Evolutionary conservation across 73 alveolate genomes (phyloP), one percentile per base, ranked within the genome.

Genomic region (Paraurostyla sp.): DNA sequence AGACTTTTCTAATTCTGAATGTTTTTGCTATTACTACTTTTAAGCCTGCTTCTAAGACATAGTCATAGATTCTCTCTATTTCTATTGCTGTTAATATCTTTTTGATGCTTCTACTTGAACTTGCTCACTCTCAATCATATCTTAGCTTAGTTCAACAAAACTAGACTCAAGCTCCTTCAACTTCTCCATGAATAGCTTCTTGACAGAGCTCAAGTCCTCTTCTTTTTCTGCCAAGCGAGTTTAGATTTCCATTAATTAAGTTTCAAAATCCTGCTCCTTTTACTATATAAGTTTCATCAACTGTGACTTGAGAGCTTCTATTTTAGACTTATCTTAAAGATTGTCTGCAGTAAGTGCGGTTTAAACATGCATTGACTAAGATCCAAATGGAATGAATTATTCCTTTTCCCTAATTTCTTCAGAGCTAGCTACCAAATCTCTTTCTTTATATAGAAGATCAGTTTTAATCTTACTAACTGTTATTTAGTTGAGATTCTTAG

Each of bases 141-240:
- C 89, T 32, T 78, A 60, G 43, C 80, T 78, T 20, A 78, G 23
- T 36, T 78, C 89, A 51, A 78, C 89, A 54, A 78, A 78, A 36
- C 80, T 51, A 4, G 62, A 23, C 80, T 78, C 89, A 23, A 78
- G n/a, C 30, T 78, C 89, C 32, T 54, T 78, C 48, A 78, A 41
- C 40, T 78, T 78, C 11, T 49, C 89, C 60, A 78, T 50, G 29
- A 73, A 73, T 18, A 73, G 71, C 51, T 33, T 45, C 87, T 73
- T 73, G 15, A 73, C 87, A 13, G 27, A 27, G 30, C 30, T 71
- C 20, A 73, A 48, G 56, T 73, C 87, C 71, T 73, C 42, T 27
- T 73, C 87, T 38, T 73, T 73, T 30, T 40, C 87, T 20, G 22
- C 30, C 20, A 73, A 57, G 41, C 71, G 41, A 2, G 41, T 71